These are phyloP conservation scores for Acer campestre DNA, from an alignment of 345 rosid species.

Conservation along the genomic window DNA sequence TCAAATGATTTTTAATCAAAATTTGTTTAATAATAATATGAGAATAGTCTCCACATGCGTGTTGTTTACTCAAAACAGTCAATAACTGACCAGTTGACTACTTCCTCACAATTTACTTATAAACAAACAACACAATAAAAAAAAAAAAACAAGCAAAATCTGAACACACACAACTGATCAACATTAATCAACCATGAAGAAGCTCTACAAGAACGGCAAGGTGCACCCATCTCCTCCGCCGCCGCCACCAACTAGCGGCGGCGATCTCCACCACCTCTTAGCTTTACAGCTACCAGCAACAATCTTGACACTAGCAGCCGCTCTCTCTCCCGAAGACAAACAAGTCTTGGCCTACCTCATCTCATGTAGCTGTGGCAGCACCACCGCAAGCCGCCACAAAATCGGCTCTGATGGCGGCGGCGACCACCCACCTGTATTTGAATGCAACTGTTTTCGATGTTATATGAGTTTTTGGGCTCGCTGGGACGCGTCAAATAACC, in stretches of 20 bases:
- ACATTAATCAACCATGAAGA: constrained; percentile 26
- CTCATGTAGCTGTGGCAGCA: constrained; percentile 26
- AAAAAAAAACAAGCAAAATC: not conserved
- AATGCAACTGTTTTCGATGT: constrained; percentile 46
- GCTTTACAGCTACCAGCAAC: constrained; percentile 45
- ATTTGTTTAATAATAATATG: too few relatives aligned
- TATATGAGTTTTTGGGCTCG: constrained; percentile 46
- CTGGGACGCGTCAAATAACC: constrained; percentile 48
- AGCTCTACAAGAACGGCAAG: constrained; percentile 32
- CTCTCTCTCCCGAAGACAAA: constrained; percentile 42
- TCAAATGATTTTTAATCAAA: too few relatives aligned
- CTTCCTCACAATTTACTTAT: not conserved
- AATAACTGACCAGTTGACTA: not conserved
- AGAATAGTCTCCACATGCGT: not conserved
- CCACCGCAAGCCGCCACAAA: not conserved
- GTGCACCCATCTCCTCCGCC: constrained; percentile 35
- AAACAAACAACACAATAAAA: not conserved
- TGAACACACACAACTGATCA: not conserved
- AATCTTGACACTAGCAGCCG: constrained; percentile 32
- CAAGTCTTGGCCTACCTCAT: constrained; percentile 49
- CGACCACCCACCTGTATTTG: constrained; percentile 33
- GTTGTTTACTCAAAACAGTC: not conserved
- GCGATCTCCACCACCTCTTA: constrained; percentile 7
- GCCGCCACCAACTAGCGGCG: constrained; percentile 3
- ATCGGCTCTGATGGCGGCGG: not conserved